Percentiles rank a stretch among this genome's conserved stretches.
Evolutionary conservation across 2,329 filamentous ascomycete genomes (phyloP).

Genomic region (Aspergillus thermomutatus): DNA sequence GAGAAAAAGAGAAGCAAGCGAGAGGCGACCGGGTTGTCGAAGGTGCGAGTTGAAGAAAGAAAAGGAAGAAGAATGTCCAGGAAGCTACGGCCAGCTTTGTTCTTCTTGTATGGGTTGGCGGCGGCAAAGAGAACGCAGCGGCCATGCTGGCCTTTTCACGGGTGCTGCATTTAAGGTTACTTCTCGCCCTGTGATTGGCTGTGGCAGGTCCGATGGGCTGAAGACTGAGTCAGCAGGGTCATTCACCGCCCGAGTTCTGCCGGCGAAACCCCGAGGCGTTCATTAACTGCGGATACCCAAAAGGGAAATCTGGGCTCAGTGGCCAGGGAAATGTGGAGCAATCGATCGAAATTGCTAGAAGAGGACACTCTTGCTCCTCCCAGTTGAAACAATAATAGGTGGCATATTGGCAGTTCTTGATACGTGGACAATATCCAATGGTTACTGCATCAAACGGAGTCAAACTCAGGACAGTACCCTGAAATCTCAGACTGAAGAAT

Average conservation of each 20-base stretch:
- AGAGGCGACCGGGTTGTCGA: slow-evolving; percentile 14
- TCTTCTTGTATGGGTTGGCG: slow-evolving; percentile 31
- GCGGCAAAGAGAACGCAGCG: slow-evolving; percentile 30
- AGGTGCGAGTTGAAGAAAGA: slow-evolving; percentile 10
- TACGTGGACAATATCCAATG: slow-evolving; percentile 4
- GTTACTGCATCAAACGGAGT: neutral
- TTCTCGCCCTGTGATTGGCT: slow-evolving; percentile 37
- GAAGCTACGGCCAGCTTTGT: slow-evolving; percentile 16
- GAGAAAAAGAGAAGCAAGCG: slow-evolving; percentile 16
- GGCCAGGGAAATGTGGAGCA: neutral
- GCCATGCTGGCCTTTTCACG: slow-evolving; percentile 46
- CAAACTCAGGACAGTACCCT: neutral
- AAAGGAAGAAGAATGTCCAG: slow-evolving; percentile 7
- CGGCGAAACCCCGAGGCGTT: slow-evolving; percentile 2
- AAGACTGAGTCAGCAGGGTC: slow-evolving; percentile 26
- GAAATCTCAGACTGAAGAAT: too few relatives aligned
- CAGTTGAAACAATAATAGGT: too few relatives aligned
- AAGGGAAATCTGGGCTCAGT: neutral
- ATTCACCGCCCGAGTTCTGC: slow-evolving; percentile 25
- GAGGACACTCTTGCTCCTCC: slow-evolving; percentile 9
- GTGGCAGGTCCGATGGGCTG: neutral
- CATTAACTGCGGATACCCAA: neutral
- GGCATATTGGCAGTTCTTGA: slow-evolving; percentile 4
- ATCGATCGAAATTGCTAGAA: slow-evolving; percentile 34
- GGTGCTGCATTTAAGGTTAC: slow-evolving; percentile 33